Evolutionary conservation across 2,329 filamentous ascomycete genomes (phyloP), one percentile per base, ranked within the genome.

Genomic region (Pezicula rhizophila): DNA sequence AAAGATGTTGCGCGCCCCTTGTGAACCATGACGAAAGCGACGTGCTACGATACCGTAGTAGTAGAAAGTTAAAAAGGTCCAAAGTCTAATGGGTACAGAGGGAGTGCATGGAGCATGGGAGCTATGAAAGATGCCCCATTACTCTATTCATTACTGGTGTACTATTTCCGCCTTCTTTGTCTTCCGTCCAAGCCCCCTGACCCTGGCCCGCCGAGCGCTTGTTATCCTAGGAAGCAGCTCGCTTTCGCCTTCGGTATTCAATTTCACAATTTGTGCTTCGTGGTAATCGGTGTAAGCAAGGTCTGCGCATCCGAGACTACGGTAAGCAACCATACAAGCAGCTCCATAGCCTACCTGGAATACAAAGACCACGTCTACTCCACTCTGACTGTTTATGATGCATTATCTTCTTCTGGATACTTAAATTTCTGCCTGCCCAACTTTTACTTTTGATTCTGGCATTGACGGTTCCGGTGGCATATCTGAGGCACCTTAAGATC

Each of bases 281-380:
- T 15, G 35, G 35, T 38, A 42, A 26, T 28, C 40, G 40, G 40
- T 42, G 40, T 42, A 23, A 42, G 40, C 40, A 42, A 42, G 40
- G 40, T 15, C 20, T 42, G 18, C 40, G 40, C 25, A 42, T 42
- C 40, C 40, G 40, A 42, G 40, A 25, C 40, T 42, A 28, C 40
- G 40, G 40, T 42, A 42, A 42, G 40, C 40, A 42, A 42, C 8
- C 40, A 40, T 25, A 42, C 40, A 42, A 18, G 38, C 38, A 15
- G n/a, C n/a, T 40, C 46, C 46, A 35, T 26, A 43, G 25, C 39
- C 40, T 41, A 42, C 31, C 45, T 26, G 28, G 10, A 41, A 42
- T 39, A 48, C 45, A 47, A 46, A 44, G 46, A 47, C 46, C 46
- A 49, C 49, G 46, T 46, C 43, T 49, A 47, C 28, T 48, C 46